Percentiles rank a stretch among this genome's conserved stretches.
Evolutionary conservation across 1,284 basidiomycete species (phyloP).

Genomic region (Trametes pubescens): DNA sequence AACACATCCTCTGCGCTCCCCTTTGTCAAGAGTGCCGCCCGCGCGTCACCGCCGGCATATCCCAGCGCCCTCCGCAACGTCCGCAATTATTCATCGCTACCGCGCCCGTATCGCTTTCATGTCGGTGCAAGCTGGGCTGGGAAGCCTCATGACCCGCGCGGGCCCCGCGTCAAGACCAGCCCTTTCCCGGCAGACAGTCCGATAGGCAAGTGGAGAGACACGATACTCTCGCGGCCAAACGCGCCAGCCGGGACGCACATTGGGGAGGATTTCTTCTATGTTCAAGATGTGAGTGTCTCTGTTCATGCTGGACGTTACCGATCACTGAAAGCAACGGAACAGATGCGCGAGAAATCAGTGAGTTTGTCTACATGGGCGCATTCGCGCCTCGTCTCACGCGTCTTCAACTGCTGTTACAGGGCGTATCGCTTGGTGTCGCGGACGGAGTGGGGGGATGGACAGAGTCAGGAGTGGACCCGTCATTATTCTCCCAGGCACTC

Average conservation of each 20-base stretch:
- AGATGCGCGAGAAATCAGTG: slow-evolving; percentile 84
- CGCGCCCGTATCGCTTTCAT: slow-evolving; percentile 43
- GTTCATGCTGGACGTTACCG: neutral
- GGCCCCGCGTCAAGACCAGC: slow-evolving; percentile 43
- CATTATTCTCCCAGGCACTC: slow-evolving; percentile 72
- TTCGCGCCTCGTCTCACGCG: slow-evolving; percentile 15
- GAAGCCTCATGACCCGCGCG: slow-evolving; percentile 63
- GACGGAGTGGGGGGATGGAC: slow-evolving; percentile 79
- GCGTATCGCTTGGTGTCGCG: slow-evolving; percentile 77
- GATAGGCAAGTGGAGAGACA: slow-evolving; percentile 80
- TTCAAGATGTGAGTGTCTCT: slow-evolving; percentile 66
- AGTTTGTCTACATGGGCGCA: slow-evolving; percentile 43
- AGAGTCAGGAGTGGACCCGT: slow-evolving; percentile 85
- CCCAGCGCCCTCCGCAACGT: slow-evolving; percentile 8
- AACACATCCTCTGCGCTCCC: slow-evolving; percentile 14
- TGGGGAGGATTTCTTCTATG: slow-evolving; percentile 84
- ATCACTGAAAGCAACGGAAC: neutral
- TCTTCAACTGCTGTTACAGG: slow-evolving; percentile 51
- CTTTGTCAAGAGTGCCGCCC: slow-evolving; percentile 18
- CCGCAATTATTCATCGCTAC: slow-evolving; percentile 35
- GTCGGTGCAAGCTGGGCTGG: slow-evolving; percentile 82
- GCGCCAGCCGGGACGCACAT: slow-evolving; percentile 54
- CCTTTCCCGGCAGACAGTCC: slow-evolving; percentile 70
- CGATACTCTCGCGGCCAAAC: slow-evolving; percentile 59
- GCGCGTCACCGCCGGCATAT: slow-evolving; percentile 15